These are phyloP conservation scores for Globisporangium acanthophoron DNA, from an alignment of 352 stramenopile species.

Conservation along the genomic window DNA sequence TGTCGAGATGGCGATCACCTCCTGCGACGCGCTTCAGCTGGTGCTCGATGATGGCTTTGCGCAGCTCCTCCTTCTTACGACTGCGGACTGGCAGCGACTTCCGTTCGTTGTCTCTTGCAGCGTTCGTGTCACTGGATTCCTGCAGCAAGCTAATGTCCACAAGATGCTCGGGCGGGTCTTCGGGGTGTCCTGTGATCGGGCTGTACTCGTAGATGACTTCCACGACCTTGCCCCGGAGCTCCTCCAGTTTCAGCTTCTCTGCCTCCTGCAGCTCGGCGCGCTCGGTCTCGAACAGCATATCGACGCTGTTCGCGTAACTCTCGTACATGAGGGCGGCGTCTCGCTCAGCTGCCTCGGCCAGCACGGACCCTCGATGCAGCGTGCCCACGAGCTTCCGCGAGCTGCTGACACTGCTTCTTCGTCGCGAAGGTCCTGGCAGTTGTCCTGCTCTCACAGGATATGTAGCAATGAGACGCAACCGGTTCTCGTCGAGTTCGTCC, in stretches of 20 bases:
- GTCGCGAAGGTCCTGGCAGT: neutral
- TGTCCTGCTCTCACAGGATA: neutral
- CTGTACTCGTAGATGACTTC: conserved; percentile 25
- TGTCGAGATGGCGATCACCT: neutral
- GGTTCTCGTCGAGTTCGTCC: neutral
- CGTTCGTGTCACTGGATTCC: neutral
- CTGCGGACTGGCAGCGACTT: conserved; percentile 2
- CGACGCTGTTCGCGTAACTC: conserved; percentile 36
- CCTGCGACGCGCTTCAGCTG: conserved; percentile 11
- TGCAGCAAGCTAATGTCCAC: conserved; percentile 10
- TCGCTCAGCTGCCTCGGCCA: conserved; percentile 21
- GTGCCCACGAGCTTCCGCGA: conserved; percentile 37
- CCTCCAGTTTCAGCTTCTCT: conserved; percentile 6
- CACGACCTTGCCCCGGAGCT: conserved; percentile 7
- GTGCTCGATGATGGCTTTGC: conserved; percentile 20
- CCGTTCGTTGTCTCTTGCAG: neutral
- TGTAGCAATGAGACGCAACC: neutral
- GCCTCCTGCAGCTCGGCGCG: conserved; percentile 16
- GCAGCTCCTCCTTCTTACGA: conserved; percentile 24
- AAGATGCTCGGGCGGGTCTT: conserved; percentile 33
- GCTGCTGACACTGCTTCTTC: conserved; percentile 40
- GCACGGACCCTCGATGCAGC: conserved; percentile 27
- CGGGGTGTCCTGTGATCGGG: conserved; percentile 29
- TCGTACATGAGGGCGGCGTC: conserved; percentile 36
- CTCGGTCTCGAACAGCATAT: conserved; percentile 50